These are phyloP conservation scores for Pseudozyma thailandica DNA, from an alignment of 1,284 basidiomycete genomes.

Conservation along the genomic window DNA sequence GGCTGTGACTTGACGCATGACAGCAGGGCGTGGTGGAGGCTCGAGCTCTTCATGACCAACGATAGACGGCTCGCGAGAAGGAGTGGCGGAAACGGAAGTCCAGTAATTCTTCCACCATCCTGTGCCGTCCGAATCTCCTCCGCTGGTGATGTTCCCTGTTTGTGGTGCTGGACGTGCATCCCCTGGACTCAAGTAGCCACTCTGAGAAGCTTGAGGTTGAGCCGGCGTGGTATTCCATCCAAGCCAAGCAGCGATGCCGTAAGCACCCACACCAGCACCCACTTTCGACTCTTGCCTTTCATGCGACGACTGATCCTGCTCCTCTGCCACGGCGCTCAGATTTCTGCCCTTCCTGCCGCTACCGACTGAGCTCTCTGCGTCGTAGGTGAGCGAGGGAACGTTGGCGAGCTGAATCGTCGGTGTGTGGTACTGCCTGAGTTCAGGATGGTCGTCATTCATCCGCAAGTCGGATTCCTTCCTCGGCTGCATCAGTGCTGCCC, in stretches of 20 bases:
- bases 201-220: neutral
- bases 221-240: constrained; percentile 19
- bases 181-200: neutral
- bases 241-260: constrained; percentile 36
- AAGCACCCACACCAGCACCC: constrained; percentile 26
- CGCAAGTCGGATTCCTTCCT: neutral
- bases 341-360: neutral
- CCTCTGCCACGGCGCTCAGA: constrained; percentile 19
- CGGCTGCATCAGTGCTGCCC: constrained; percentile 9
- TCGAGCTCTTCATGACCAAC: constrained; percentile 17
- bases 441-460: constrained; percentile 19
- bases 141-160: neutral
- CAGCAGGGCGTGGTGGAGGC: constrained; percentile 10
- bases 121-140: constrained; percentile 9
- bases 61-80: constrained; percentile 28
- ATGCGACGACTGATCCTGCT: constrained; percentile 4
- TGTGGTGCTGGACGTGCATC: neutral
- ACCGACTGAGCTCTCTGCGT: constrained; percentile 2
- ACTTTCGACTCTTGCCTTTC: neutral
- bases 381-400: constrained; percentile 33
- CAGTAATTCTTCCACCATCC: constrained; percentile 44
- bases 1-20: constrained; percentile 34
- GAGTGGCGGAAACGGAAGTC: constrained; percentile 24
- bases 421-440: constrained; percentile 39
- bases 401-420: constrained; percentile 31